Conservation (phyloP, 1,284 basidiomycete genomes). For the Irpex rosettiformis region DNA sequence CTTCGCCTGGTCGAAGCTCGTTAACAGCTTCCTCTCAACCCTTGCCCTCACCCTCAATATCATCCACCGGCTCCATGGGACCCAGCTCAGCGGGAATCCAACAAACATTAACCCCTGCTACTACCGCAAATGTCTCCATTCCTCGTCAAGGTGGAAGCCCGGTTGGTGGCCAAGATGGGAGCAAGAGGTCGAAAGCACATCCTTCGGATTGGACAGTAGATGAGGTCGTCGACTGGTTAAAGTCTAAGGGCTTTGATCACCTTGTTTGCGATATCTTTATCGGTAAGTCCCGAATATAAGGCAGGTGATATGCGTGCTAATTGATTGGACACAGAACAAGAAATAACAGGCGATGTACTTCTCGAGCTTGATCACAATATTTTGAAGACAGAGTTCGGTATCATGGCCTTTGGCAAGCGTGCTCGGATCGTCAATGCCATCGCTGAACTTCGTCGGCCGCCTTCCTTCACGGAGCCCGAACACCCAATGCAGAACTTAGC, state of each 20-base stretch:
- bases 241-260: slow-evolving; percentile 82
- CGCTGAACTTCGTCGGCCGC: slow-evolving; percentile 76
- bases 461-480: slow-evolving; percentile 39
- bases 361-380: slow-evolving; percentile 91
- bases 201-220: slow-evolving; percentile 85
- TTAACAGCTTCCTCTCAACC: slow-evolving; percentile 12
- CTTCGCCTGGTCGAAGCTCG: slow-evolving; percentile 14
- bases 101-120: slow-evolving; percentile 27
- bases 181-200: slow-evolving; percentile 28
- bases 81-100: slow-evolving; percentile 24
- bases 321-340: slow-evolving; percentile 68
- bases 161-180: neutral
- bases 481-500: slow-evolving; percentile 20
- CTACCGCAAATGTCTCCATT: slow-evolving; percentile 20
- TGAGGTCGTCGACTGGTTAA: slow-evolving; percentile 90
- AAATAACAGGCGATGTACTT: slow-evolving; percentile 96
- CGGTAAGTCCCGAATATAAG: slow-evolving; percentile 43
- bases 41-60: slow-evolving; percentile 38
- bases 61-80: slow-evolving; percentile 26
- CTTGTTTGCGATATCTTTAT: slow-evolving; percentile 82
- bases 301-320: neutral
- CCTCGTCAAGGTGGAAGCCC: slow-evolving; percentile 6
- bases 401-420: slow-evolving; percentile 92
- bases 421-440: slow-evolving; percentile 95
- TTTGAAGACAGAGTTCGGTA: slow-evolving; percentile 94